Evolutionary conservation across 2,329 filamentous ascomycete species (phyloP).

Genomic region (Cryphonectria naterciae): DNA sequence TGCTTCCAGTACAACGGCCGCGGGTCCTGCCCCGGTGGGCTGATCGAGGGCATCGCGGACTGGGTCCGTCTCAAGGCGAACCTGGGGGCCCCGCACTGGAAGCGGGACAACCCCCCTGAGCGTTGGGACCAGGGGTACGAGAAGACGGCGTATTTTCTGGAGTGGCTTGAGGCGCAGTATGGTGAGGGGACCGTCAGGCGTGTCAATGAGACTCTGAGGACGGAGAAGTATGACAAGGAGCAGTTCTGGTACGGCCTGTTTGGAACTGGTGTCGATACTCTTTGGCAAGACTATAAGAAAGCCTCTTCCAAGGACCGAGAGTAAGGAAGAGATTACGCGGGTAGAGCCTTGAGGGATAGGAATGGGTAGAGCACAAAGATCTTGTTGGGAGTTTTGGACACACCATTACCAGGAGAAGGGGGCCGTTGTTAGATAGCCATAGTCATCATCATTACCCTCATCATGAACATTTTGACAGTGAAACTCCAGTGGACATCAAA

Average conservation of each 20-base stretch:
- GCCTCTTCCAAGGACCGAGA: constrained; percentile 33
- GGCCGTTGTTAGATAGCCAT: neutral
- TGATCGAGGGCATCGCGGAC: constrained; percentile 92
- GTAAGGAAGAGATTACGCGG: constrained; percentile 11
- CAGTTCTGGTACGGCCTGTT: constrained; percentile 71
- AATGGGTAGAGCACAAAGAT: neutral
- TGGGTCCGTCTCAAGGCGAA: constrained; percentile 81
- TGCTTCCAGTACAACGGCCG: constrained; percentile 82
- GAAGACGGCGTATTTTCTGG: constrained; percentile 86
- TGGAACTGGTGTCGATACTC: constrained; percentile 64
- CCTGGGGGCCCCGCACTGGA: constrained; percentile 84
- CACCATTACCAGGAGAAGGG: neutral
- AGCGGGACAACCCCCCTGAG: constrained; percentile 51
- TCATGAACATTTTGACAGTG: neutral
- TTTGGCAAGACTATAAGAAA: constrained; percentile 75
- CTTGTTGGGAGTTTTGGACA: neutral
- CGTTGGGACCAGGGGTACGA: constrained; percentile 92
- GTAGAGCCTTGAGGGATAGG: neutral
- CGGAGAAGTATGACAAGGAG: constrained; percentile 66
- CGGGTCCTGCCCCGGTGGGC: constrained; percentile 68
- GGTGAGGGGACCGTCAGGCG: constrained; percentile 62
- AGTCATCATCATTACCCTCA: neutral
- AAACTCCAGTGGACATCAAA: neutral
- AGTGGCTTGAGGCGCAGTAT: constrained; percentile 76
- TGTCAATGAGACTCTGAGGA: constrained; percentile 70